Base-by-base conservation (phyloP, 2,329 filamentous ascomycete genomes). In the Penicillium sp. region DNA sequence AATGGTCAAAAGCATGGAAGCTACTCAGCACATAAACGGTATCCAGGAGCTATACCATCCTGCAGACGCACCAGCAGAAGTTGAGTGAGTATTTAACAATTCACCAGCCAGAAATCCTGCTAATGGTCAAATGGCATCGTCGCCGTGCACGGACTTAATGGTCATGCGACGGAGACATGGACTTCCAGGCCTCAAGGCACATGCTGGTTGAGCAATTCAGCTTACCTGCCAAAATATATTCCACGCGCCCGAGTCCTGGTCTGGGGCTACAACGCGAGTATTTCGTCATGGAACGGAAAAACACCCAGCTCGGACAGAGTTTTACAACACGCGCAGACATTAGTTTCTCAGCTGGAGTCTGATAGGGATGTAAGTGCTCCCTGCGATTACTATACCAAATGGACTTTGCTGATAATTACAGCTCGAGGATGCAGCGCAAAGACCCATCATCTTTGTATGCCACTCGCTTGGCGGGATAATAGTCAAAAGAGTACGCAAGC, bases 131-230 rank as follows among this genome's bases (percentile, higher is more conserved):
- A 37, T 18, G 66, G 66, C 39, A 70, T 72, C 28, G 64, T 75
- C 25, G 72, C 72, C 5, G 68, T 75, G 28, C 72, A 74, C 56
- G 71, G 72, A 13, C 65, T 75, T 12, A 70, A 70, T 53, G 71
- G 71, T 12, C 55, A 74, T 48, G 63, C 67, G 5, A 61, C 64
- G 25, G 60, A 60, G 25, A 72, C 72, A 38, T 75, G 71, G 70
- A 69, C 66, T n/a, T 61, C 64, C 14, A 45, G 60, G 18, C 22
- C n/a, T n/a, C n/a, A 25, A 7, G 22, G 22, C 22, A 56, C 65
- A 27, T 67, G 58, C 54, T 74, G 72, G 71, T 60, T 75, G n/a
- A 52, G 50, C 39, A 57, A 71, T 52, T 7, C 5, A 25, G 22
- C 22, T 25, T 61, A 54, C 27, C 30, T 75, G 19, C 69, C 69